Evolutionary conservation across 108 stramenopile genomes (phyloP).

Genomic region (Cyclotella baltica): DNA sequence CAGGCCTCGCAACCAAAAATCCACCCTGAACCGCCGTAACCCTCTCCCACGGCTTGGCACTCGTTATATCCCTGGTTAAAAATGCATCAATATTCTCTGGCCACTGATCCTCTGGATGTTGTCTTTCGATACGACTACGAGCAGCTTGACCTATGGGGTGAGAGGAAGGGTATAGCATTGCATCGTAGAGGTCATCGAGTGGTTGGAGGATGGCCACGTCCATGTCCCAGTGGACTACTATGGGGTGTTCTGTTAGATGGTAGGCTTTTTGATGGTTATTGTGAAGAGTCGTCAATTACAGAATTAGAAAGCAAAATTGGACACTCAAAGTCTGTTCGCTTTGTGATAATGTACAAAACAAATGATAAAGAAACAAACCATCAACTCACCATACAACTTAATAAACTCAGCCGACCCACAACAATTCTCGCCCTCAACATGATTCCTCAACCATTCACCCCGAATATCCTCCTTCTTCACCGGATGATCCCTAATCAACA

Average conservation of each 20-base stretch:
- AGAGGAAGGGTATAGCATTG: slow-evolving; percentile 56
- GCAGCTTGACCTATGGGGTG: slow-evolving; percentile 33
- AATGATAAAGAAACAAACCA: neutral
- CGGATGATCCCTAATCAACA: slow-evolving; percentile 37
- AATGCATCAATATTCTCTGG: slow-evolving; percentile 62
- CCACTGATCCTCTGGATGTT: slow-evolving; percentile 47
- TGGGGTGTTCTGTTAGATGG: slow-evolving; percentile 65
- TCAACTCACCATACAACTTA: slow-evolving; percentile 59
- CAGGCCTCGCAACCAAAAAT: slow-evolving; percentile 59
- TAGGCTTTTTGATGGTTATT: slow-evolving; percentile 46
- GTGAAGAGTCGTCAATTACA: neutral
- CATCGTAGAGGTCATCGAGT: slow-evolving; percentile 73
- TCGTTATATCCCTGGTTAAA: slow-evolving; percentile 63
- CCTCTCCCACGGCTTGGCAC: slow-evolving; percentile 57
- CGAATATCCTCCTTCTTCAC: slow-evolving; percentile 34
- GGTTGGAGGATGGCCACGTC: slow-evolving; percentile 69
- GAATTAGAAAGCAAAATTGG: neutral
- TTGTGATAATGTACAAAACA: neutral
- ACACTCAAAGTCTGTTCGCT: neutral
- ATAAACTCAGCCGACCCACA: slow-evolving; percentile 76
- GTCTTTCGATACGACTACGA: slow-evolving; percentile 42
- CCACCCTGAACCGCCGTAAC: slow-evolving; percentile 64
- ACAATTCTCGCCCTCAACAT: slow-evolving; percentile 71
- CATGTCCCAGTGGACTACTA: slow-evolving; percentile 74
- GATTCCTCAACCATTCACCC: slow-evolving; percentile 55